A percentile compares a stretch with the other conserved stretches of the same genome.
Conservation (phyloP, 371 early-diverging fungal genomes). For the Cokeromyces recurvatus region DNA sequence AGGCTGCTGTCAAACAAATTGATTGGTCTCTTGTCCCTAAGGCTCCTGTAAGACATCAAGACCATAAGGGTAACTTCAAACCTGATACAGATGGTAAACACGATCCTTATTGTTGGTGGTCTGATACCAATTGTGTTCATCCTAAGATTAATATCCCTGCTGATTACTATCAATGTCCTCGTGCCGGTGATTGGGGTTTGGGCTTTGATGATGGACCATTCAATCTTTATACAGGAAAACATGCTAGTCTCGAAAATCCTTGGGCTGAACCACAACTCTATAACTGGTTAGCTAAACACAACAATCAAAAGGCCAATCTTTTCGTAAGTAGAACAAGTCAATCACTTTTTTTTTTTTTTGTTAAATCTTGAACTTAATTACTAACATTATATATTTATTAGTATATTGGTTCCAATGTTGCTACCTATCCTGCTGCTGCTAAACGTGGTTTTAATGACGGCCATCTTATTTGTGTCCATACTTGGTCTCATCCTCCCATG, state of each 20-base stretch:
- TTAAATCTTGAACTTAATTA: too few relatives aligned
- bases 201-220: slow-evolving; percentile 31
- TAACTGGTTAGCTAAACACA: slow-evolving; percentile 23
- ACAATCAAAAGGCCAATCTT: slow-evolving; percentile 23
- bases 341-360: too few relatives aligned
- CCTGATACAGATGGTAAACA: slow-evolving; percentile 15
- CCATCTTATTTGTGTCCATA: slow-evolving; percentile 37
- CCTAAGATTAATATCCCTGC: slow-evolving; percentile 21
- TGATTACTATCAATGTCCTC: slow-evolving; percentile 18
- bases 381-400: too few relatives aligned
- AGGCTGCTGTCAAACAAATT: slow-evolving; percentile 28
- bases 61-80: slow-evolving; percentile 11
- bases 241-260: slow-evolving; percentile 10
- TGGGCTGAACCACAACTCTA: slow-evolving; percentile 39
- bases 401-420: slow-evolving; percentile 23
- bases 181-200: slow-evolving; percentile 26
- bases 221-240: slow-evolving; percentile 8
- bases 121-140: slow-evolving; percentile 14
- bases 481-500: slow-evolving; percentile 57
- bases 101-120: slow-evolving; percentile 31
- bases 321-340: slow-evolving; percentile 38
- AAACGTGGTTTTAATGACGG: slow-evolving; percentile 22
- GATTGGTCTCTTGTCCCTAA: slow-evolving; percentile 40
- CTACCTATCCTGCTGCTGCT: slow-evolving; percentile 23
- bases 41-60: slow-evolving; percentile 19